Base-by-base conservation (phyloP, 2,329 filamentous ascomycete species). In the Diaporthe sp. region DNA sequence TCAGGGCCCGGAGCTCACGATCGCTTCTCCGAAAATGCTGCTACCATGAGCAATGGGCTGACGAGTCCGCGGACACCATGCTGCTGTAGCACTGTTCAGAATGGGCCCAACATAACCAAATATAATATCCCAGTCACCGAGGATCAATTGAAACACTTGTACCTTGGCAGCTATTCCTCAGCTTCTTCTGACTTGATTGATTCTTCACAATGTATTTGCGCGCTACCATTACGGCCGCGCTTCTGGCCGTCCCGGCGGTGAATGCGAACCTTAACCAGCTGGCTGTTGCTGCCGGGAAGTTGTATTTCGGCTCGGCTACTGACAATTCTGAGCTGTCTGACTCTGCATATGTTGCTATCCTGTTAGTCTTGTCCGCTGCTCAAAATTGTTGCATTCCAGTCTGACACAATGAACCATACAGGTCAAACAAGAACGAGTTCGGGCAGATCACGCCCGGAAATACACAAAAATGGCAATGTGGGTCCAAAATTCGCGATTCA, bases 391-490 rank as follows among this genome's bases (percentile, higher is more conserved):
- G 7, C 30, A 22, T 9, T 28, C 1, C 28, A 33, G 7, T 33
- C 22, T 42, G 15, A 74, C 7, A 7, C n/a, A 12, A 22, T 28
- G 3, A 19, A 54, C 4, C 9, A 17, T n/a, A 2, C n/a, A 76
- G 74, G 45, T 86, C 86, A 76, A 84, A 92, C 80, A 83, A 79
- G 13, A 83, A 85, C 64, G 90, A 92, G 78, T 93, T 93, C 78
- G 92, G 92, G 35, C 88, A 91, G 80, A 85, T 92, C 35, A 92
- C 91, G 0, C 90, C 91, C 0, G 89, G 88, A 71, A 94, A 94
- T 80, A 87, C 87, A 2, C 89, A 91, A 80, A 88, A 91, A 86
- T 94, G 91, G 91, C 86, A 91, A 75, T 85, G 64, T 68, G 12
- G 1, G 30, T 19, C 8, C n/a, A 15, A 15, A 38, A 15, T 38